Base-by-base conservation (phyloP, 2,329 filamentous ascomycete species). In the Shiraia bambusicola region DNA sequence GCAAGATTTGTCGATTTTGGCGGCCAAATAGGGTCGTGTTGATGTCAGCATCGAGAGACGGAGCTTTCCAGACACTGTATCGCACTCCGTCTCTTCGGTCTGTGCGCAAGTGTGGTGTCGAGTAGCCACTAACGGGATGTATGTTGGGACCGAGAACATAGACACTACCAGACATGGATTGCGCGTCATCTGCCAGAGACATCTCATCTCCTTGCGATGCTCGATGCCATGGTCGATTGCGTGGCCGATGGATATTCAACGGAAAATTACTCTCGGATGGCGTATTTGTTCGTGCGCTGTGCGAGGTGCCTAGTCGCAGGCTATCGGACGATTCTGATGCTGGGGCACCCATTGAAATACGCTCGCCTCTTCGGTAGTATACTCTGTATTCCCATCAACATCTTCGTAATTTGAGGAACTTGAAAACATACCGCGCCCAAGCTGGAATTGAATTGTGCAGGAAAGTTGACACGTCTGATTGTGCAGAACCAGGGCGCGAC, bases 1-100 rank as follows among this genome's bases (percentile, higher is more conserved):
- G 72, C 37, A 86, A 73, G 22, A 92, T 78, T 66, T 94, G 89
- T 33, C 82, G 71, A 59, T 91, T 91, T 47, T 86, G 79, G 49
- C 80, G 79, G 36, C 83, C 83, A 49, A 86, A 76, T 3, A 81
- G 60, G 12, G 79, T 76, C 26, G 78, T 80, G 28, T 82, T 80
- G 2, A 79, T 69, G 8, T 79, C 79, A 69, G 83, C 86, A 45
- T 82, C 80, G 15, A 86, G 71, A 1, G 83, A 84, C 1, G 88
- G 88, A 1, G 88, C 83, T 46, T 83, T 81, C 87, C 88, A 93
- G 12, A 83, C 74, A 59, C 80, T 86, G 53, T 70, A 45, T 54
- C 67, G 52, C 74, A 79, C 57, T 27, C 44, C 73, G 69, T 40
- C 75, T 74, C 32, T 79, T 24, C 57, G 58, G 31, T 71, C 67